Evolutionary conservation across 345 rosid species (phyloP).

Genomic region (Angophora floribunda): DNA sequence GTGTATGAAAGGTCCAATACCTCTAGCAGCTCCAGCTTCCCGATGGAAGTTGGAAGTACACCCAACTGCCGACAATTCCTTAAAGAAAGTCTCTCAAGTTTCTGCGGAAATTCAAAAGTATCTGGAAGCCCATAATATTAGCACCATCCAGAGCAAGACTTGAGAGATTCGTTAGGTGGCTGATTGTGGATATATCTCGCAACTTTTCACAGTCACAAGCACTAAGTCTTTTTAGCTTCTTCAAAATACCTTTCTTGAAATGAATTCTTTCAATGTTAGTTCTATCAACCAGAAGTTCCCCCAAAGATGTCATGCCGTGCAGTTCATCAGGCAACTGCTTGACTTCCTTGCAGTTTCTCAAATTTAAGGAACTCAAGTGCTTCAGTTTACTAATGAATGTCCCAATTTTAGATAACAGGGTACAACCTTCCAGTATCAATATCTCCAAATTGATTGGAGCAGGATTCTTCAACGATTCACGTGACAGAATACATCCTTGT

Average conservation of each 20-base stretch:
- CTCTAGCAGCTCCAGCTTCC: background rate
- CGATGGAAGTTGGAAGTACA: background rate
- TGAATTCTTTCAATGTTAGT: rapidly evolving
- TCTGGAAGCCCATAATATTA: background rate
- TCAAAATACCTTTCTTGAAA: rapidly evolving
- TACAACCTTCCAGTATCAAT: background rate
- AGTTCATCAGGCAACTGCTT: background rate
- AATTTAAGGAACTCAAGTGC: background rate
- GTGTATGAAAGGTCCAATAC: background rate
- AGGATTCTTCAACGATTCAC: rapidly evolving
- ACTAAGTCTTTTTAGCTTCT: rapidly evolving
- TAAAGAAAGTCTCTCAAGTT: background rate
- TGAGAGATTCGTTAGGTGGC: rapidly evolving
- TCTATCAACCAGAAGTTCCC: background rate
- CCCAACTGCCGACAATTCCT: rapidly evolving
- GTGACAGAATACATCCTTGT: rapidly evolving
- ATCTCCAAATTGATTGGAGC: background rate
- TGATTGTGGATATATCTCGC: rapidly evolving
- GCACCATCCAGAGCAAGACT: background rate
- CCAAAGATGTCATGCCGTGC: rapidly evolving
- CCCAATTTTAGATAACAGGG: rapidly evolving
- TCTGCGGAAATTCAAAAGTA: background rate
- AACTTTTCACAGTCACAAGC: rapidly evolving
- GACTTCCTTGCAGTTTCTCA: rapidly evolving
- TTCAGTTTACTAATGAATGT: background rate